phyloP scores from a whole-genome alignment of 345 rosid species.

The Eucalyptus viminalis region DNA sequence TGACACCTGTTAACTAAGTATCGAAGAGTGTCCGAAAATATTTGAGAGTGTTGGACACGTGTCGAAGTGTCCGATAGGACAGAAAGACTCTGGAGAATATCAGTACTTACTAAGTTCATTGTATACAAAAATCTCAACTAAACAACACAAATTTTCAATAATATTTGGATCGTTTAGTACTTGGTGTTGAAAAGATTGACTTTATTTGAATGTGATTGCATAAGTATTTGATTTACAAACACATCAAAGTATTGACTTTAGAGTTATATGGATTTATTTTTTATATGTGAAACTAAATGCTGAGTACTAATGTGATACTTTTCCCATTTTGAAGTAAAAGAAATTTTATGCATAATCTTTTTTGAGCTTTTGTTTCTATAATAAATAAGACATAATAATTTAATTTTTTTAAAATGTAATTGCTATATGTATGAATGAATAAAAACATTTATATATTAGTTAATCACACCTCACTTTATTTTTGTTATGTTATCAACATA shows the following conservation, averaged over 20 bases:
- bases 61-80: no score
- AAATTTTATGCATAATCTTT: background rate
- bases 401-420: background rate
- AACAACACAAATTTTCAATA: accelerated
- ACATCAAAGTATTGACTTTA: background rate
- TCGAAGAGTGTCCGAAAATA: no score
- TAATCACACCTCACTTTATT: background rate
- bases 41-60: no score
- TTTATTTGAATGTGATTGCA: background rate
- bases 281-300: background rate
- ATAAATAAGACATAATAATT: accelerated
- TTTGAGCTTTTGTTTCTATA: background rate
- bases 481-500: background rate
- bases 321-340: background rate
- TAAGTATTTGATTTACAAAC: background rate
- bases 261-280: background rate
- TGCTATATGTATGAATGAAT: background rate
- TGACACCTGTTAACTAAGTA: no score
- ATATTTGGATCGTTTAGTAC: background rate
- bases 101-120: no score
- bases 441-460: background rate
- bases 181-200: background rate
- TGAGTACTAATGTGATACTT: accelerated
- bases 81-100: no score
- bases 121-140: accelerated